These are phyloP conservation scores for Cutaneotrichosporon mucoides DNA, from an alignment of 1,284 basidiomycete genomes.

Conservation along the genomic window DNA sequence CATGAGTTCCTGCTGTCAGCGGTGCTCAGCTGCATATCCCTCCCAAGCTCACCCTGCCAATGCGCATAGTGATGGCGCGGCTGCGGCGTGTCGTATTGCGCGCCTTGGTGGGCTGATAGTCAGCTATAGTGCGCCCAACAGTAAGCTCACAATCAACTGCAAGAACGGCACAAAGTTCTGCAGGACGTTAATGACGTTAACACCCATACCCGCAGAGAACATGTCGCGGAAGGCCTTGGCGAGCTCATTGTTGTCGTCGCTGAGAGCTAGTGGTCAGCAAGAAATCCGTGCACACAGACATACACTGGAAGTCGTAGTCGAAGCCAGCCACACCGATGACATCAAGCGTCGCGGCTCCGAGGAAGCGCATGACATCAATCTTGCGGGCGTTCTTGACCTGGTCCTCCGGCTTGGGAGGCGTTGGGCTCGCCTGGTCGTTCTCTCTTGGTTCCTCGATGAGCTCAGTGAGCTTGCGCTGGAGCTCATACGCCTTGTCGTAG, in stretches of 20 bases:
- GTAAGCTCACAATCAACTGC: constrained; percentile 38
- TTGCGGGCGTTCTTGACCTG: constrained; percentile 12
- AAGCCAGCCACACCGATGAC: constrained; percentile 66
- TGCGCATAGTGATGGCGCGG: not conserved
- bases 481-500: constrained; percentile 59
- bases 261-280: constrained; percentile 9
- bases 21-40: too few species aligned
- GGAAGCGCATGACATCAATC: constrained; percentile 59
- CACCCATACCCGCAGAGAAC: constrained; percentile 1
- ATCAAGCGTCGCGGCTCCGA: constrained; percentile 61
- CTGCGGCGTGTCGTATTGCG: not conserved
- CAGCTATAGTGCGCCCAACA: not conserved
- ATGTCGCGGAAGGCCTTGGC: constrained; percentile 30
- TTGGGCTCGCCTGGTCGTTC: constrained; percentile 11
- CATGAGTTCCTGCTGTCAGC: constrained; percentile 52
- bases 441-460: constrained; percentile 61
- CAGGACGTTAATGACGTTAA: constrained; percentile 55
- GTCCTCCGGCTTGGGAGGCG: constrained; percentile 14
- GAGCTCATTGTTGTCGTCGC: constrained; percentile 32
- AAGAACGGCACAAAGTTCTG: constrained; percentile 61
- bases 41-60: not conserved
- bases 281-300: not conserved
- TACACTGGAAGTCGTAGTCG: constrained; percentile 54
- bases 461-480: constrained; percentile 55
- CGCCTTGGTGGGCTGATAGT: not conserved